A percentile compares a stretch with the other conserved stretches of the same genome.
phyloP scores from a whole-genome alignment of 441 rosid species.

The Manihot esculenta region DNA sequence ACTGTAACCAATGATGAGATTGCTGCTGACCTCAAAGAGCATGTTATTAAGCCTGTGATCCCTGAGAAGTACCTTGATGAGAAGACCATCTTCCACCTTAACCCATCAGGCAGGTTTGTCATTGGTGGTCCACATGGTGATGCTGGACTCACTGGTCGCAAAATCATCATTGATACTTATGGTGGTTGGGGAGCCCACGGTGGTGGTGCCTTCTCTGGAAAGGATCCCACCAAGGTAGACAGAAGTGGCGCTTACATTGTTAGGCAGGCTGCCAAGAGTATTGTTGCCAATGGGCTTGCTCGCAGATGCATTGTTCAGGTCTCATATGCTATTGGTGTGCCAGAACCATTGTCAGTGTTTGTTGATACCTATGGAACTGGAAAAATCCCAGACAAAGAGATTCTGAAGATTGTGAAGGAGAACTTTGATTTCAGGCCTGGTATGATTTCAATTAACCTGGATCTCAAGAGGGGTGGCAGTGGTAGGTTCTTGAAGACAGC shows the following conservation, averaged over 20 bases:
- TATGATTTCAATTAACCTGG: conserved; percentile 49
- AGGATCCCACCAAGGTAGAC: conserved; percentile 53
- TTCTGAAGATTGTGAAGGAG: conserved; percentile 39
- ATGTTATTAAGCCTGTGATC: conserved; percentile 52
- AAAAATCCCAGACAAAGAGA: conserved; percentile 52
- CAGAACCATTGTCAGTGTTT: conserved; percentile 49
- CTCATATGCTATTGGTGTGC: conserved; percentile 51
- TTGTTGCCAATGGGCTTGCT: conserved; percentile 48
- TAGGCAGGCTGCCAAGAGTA: conserved; percentile 55
- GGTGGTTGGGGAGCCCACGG: conserved; percentile 58
- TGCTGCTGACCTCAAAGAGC: conserved; percentile 55
- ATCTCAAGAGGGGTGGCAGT: conserved; percentile 49
- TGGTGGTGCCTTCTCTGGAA: conserved; percentile 52
- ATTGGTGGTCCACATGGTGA: conserved; percentile 62
- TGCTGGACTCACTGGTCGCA: conserved; percentile 58
- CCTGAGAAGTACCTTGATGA: conserved; percentile 59
- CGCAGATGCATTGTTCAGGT: conserved; percentile 48
- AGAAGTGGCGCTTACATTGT: conserved; percentile 45
- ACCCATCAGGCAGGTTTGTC: conserved; percentile 55
- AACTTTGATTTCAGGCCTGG: conserved; percentile 50
- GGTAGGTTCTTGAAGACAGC: conserved; percentile 55
- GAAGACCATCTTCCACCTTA: conserved; percentile 55
- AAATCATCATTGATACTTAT: conserved; percentile 49
- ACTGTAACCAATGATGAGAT: conserved; percentile 55
- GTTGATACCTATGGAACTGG: conserved; percentile 49